Percentiles rank a stretch among this genome's conserved stretches.
Conservation (phyloP, 495 filamentous ascomycete species). For the Penicillium macrosclerotiorum region DNA sequence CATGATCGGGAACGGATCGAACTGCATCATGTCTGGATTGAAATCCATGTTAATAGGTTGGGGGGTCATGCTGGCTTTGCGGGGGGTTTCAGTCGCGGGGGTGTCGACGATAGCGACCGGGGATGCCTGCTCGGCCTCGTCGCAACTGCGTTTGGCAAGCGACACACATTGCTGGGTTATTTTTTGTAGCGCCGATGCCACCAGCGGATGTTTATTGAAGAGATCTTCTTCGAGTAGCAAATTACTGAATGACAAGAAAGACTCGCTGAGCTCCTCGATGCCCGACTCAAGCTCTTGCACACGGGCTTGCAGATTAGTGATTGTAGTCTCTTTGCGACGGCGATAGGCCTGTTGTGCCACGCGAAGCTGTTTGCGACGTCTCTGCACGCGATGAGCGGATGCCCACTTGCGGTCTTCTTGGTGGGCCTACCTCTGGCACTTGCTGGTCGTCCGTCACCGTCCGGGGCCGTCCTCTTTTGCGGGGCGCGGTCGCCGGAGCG, state of each 20-base stretch:
- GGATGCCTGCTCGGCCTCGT: slow-evolving; percentile 14
- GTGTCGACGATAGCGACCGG: background rate
- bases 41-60: slow-evolving; percentile 5
- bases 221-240: slow-evolving; percentile 49
- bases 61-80: background rate
- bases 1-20: slow-evolving; percentile 8
- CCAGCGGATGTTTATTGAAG: slow-evolving; percentile 31
- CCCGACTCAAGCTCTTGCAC: slow-evolving; percentile 64
- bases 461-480: slow-evolving; percentile 27
- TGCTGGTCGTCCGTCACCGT: slow-evolving; percentile 23
- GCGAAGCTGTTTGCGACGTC: slow-evolving; percentile 78
- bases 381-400: slow-evolving; percentile 16
- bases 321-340: slow-evolving; percentile 81
- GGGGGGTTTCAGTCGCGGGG: background rate
- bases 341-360: slow-evolving; percentile 85
- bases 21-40: slow-evolving; percentile 7
- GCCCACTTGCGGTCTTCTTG: background rate
- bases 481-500: slow-evolving; percentile 13
- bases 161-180: slow-evolving; percentile 47
- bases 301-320: slow-evolving; percentile 65
- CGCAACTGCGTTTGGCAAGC: slow-evolving; percentile 34
- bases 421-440: slow-evolving; percentile 23
- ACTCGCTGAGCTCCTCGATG: slow-evolving; percentile 72
- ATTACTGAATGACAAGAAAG: slow-evolving; percentile 70
- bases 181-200: slow-evolving; percentile 42